Evolutionary conservation across 495 filamentous ascomycete species (phyloP), one percentile per base, ranked within the genome.

Genomic region (Mytilinidion resinicola): DNA sequence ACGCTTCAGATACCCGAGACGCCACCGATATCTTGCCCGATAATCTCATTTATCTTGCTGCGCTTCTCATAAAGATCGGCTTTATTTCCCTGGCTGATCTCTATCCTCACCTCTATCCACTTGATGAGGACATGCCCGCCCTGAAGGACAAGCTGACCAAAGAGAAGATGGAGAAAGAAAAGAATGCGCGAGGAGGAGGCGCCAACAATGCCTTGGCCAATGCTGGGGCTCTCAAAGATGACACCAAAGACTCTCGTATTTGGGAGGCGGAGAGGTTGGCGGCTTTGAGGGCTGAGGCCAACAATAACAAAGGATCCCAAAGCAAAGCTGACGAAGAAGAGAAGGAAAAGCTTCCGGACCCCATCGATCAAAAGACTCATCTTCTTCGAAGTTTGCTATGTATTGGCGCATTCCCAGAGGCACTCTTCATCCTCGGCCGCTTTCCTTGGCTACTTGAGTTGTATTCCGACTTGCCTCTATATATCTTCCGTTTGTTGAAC

Each of bases 11-110:
- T 8, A 89, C 88, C 35, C 81, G 89, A 36, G 77, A 82, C 42
- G 73, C 80, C 12, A 78, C 80, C 6, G 91, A 95, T 62, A 73
- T 79, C 10, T 75, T 96, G 5, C 92, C 95, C 0, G 85, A 91
- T 44, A 97, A 97, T 65, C 79, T 99, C 11, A 88, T 96, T 47
- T 91, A 90, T 59, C 82, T 97, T 7, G 84, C 90, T 1, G 90
- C 95, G 0, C 76, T 97, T 25, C 81, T 99, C 39, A 96, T 99
- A 73, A 97, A 97, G 71, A 86, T 95, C 49, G 95, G 95, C 20
- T 97, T 99, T 70, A 90, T 99, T 57, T 96, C 91, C n/a, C 77
- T 99, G 3, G 81, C 83, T 39, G 93, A 97, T 65, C 76, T 99
- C 19, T 96, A 96, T 70, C 85, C 91, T 37, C 95, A 97, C 67